phyloP scores from a whole-genome alignment of 2,329 filamentous ascomycete genomes.

The Emergomyces pasteurianus region DNA sequence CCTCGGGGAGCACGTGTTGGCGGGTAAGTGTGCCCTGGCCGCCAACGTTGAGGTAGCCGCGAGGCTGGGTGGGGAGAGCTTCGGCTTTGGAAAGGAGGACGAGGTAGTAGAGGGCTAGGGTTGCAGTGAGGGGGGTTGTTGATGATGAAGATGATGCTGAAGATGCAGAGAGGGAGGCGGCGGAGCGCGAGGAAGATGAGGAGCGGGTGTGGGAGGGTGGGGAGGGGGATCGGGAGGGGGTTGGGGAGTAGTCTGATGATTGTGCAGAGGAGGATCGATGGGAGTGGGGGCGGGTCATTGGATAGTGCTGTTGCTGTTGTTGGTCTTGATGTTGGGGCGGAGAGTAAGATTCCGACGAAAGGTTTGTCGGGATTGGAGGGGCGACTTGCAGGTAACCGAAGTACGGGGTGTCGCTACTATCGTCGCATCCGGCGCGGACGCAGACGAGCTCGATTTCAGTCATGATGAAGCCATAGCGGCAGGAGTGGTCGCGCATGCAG shows the following conservation, averaged over 20 bases:
- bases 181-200: no score
- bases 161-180: conserved; percentile 8
- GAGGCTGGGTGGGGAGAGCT: conserved; percentile 44
- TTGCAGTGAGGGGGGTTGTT: conserved; percentile 40
- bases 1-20: conserved; percentile 40
- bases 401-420: conserved; percentile 53
- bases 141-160: neutral
- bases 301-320: conserved; percentile 4
- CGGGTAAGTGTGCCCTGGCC: conserved; percentile 46
- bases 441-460: conserved; percentile 92
- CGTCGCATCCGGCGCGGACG: conserved; percentile 61
- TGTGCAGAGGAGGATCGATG: conserved; percentile 16
- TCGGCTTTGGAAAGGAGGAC: conserved; percentile 54
- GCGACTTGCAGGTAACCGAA: conserved; percentile 81
- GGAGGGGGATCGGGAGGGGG: conserved; percentile 17
- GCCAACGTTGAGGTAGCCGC: conserved; percentile 50
- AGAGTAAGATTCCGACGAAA: conserved; percentile 19
- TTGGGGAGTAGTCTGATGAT: conserved; percentile 21
- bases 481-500: conserved; percentile 85
- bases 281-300: conserved; percentile 9
- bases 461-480: conserved; percentile 90
- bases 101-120: conserved; percentile 50
- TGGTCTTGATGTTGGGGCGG: neutral
- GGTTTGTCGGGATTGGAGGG: conserved; percentile 43
- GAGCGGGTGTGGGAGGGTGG: conserved; percentile 7